Percentiles rank a stretch among this genome's conserved stretches.
These are phyloP conservation scores for Funneliformis geosporum DNA, from an alignment of 192 early-diverging fungal species.

Conservation along the genomic window DNA sequence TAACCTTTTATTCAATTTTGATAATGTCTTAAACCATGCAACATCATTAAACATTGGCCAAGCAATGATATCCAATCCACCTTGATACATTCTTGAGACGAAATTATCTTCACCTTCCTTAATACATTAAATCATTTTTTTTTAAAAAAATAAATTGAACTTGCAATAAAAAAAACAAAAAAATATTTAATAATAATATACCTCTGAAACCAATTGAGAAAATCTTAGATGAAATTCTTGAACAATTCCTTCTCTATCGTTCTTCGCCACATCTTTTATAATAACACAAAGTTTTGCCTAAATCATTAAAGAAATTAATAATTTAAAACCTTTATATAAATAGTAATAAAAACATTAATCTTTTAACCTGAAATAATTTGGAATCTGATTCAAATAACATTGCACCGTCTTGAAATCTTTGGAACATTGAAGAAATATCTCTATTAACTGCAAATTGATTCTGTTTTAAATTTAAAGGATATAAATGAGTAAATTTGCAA, in stretches of 20 bases:
- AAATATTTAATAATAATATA: background rate
- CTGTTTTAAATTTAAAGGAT: background rate
- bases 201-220: background rate
- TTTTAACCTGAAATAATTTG: conserved; percentile 11
- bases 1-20: background rate
- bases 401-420: conserved; percentile 30
- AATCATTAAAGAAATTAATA: background rate
- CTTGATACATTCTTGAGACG: conserved; percentile 20
- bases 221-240: conserved; percentile 8
- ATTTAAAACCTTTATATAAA: too few relatives aligned
- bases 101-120: conserved; percentile 32
- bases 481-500: background rate
- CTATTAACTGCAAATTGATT: conserved; percentile 29
- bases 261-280: conserved; percentile 27
- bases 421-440: conserved; percentile 34
- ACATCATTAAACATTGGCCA: conserved; percentile 33
- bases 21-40: background rate
- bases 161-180: background rate
- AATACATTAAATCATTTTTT: background rate
- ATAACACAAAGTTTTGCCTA: conserved; percentile 28
- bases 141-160: too few relatives aligned
- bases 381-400: background rate
- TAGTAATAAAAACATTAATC: background rate
- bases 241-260: background rate
- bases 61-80: conserved; percentile 13